Evolutionary conservation across 306 rosid genomes (phyloP), one percentile per base, ranked within the genome.

Genomic region (Glycyrrhiza uralensis): DNA sequence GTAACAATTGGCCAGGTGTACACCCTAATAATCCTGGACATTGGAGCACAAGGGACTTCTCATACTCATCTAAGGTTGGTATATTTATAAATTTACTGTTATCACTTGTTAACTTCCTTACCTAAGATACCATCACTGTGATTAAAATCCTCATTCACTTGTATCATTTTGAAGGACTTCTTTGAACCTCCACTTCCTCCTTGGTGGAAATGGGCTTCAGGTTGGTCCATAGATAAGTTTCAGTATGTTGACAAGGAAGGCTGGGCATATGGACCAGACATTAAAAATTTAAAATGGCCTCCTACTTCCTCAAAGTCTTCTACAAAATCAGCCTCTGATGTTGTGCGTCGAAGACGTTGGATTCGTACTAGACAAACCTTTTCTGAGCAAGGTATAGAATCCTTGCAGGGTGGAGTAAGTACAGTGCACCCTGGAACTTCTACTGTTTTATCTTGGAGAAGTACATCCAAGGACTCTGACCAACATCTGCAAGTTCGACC

Each of bases 121-220:
- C 56, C 50, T 57, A 5, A 54, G 65, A 69, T 14, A 19, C 20
- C 62, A 38, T 71, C 15, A 33, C 14, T 50, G 17, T 80, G 30
- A 44, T 33, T 67, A 56, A 65, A 44, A 75, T 74, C 32, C 44
- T 67, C 35, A 44, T 49, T 80, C 60, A 36, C 52, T 76, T 39
- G 60, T 62, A 74, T 77, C 71, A 29, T 83, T 71, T 80, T 78
- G 58, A 77, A 89, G 96, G 92, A 90, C 79, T 90, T 90, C 84
- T 84, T 79, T 83, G 96, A 90, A 82, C 96, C 96, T n/a, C 92
- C 87, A 23, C 91, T 90, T 77, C 91, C 91, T 58, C 71, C 73
- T 54, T 93, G 96, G 36, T 90, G 96, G 88, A 85, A 82, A 75
- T 90, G 96, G 96, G 59, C 79, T 18, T 84, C 93, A 5, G 76